Conservation (phyloP, 2,329 filamentous ascomycete genomes). For the Byssothecium circinans region DNA sequence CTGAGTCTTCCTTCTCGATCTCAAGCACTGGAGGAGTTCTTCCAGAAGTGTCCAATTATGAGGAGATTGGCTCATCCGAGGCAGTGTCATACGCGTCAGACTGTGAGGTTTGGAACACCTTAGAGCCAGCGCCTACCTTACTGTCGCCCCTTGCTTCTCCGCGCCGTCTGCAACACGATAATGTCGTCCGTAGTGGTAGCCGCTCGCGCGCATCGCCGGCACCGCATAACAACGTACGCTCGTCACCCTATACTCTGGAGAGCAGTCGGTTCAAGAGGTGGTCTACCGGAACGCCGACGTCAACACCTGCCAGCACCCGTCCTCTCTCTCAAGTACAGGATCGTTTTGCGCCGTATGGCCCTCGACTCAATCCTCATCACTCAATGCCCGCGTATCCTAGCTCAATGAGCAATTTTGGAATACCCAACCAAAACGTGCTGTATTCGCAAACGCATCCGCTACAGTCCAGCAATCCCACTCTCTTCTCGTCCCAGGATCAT, state of each 20-base stretch:
- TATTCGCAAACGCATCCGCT: slow-evolving; percentile 54
- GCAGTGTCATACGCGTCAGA: slow-evolving; percentile 62
- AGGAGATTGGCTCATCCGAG: slow-evolving; percentile 71
- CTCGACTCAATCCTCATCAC: slow-evolving; percentile 53
- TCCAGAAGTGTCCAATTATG: slow-evolving; percentile 70
- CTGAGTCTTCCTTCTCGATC: slow-evolving; percentile 73
- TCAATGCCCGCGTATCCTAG: slow-evolving; percentile 43
- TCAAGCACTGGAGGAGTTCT: slow-evolving; percentile 62
- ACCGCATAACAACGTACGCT: slow-evolving; percentile 67
- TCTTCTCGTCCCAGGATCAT: slow-evolving; percentile 55
- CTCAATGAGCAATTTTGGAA: slow-evolving; percentile 33
- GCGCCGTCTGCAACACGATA: slow-evolving; percentile 61
- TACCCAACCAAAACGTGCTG: slow-evolving; percentile 40
- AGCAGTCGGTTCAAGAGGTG: slow-evolving; percentile 70
- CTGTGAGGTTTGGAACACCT: slow-evolving; percentile 68
- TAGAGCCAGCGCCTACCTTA: slow-evolving; percentile 68
- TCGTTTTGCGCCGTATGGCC: slow-evolving; percentile 62
- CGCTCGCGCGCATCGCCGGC: slow-evolving; percentile 72
- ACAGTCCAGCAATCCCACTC: slow-evolving; percentile 50
- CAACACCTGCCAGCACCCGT: slow-evolving; percentile 60
- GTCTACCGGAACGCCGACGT: slow-evolving; percentile 70
- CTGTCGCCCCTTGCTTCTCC: slow-evolving; percentile 74
- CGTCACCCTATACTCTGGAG: slow-evolving; percentile 72
- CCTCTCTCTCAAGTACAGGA: slow-evolving; percentile 62
- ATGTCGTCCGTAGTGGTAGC: slow-evolving; percentile 55